Percentiles rank a stretch among this genome's conserved stretches.
phyloP scores from a whole-genome alignment of 1,284 basidiomycete genomes.

The Ceratobasidium sp. region DNA sequence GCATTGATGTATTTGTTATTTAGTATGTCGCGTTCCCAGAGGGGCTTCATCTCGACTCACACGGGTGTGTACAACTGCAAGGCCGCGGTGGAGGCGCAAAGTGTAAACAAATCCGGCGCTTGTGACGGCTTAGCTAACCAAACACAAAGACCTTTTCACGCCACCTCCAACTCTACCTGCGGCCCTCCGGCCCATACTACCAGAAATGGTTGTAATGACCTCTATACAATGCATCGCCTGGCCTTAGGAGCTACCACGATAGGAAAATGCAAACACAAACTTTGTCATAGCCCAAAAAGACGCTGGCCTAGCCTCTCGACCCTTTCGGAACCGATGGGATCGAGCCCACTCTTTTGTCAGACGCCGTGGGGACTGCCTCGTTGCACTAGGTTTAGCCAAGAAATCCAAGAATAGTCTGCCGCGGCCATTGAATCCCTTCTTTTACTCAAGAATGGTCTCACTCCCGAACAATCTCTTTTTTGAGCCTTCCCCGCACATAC shows the following conservation, averaged over 20 bases:
- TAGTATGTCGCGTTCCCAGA: not conserved
- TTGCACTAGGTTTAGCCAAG: not conserved
- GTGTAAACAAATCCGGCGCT: conserved; percentile 18
- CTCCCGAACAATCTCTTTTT: conserved; percentile 2
- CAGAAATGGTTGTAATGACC: too few species aligned
- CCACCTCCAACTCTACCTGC: not conserved
- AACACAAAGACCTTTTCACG: not conserved
- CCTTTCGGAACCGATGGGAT: not conserved
- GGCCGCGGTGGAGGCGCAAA: not conserved
- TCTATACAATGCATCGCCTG: not conserved
- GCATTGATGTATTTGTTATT: not conserved
- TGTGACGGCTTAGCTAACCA: conserved; percentile 21
- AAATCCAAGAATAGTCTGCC: conserved; percentile 1
- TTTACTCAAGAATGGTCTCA: not conserved
- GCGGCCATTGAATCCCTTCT: not conserved
- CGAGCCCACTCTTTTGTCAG: not conserved
- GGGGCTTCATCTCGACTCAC: not conserved
- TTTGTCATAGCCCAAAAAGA: not conserved
- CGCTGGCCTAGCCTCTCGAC: not conserved
- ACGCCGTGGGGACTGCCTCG: not conserved
- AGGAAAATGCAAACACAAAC: not conserved
- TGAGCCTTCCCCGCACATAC: not conserved
- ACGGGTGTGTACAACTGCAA: not conserved
- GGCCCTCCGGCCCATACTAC: too few species aligned
- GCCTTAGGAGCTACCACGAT: not conserved